Evolutionary conservation across 148 eudicot genomes (phyloP).

Genomic region (Rhododendron griersonianum): DNA sequence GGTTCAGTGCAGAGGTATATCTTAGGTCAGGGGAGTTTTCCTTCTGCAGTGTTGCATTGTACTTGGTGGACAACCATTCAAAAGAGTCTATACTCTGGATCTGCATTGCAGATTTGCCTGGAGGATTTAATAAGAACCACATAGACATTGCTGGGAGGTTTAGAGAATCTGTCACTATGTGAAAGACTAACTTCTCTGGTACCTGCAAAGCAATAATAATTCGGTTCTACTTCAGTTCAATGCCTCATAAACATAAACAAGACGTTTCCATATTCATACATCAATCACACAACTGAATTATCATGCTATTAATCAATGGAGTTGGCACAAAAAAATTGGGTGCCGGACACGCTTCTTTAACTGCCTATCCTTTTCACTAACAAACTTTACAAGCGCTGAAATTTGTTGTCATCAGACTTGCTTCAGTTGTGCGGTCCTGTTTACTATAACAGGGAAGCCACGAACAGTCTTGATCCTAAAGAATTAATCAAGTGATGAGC

Average conservation of each 20-base stretch:
- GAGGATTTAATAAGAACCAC: conserved; percentile 92
- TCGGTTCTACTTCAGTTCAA: neutral
- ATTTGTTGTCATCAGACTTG: neutral
- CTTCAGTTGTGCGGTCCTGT: neutral
- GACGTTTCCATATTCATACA: neutral
- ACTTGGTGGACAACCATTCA: conserved; percentile 38
- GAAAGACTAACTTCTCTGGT: conserved; percentile 77
- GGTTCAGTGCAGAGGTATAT: conserved; percentile 79
- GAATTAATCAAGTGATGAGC: neutral
- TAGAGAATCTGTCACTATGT: conserved; percentile 85
- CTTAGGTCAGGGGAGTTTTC: conserved; percentile 64
- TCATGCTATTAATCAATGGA: neutral
- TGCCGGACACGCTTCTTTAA: neutral
- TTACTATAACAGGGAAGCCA: neutral
- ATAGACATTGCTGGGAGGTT: conserved; percentile 77
- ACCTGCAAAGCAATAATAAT: conserved; percentile 47
- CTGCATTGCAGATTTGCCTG: conserved; percentile 69
- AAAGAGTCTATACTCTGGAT: conserved; percentile 59
- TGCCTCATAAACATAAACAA: neutral
- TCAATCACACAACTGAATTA: neutral
- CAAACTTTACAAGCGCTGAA: neutral
- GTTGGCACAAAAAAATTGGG: neutral
- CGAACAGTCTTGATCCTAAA: neutral
- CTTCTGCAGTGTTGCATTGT: conserved; percentile 31
- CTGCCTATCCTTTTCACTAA: neutral